Percentiles rank a stretch among this genome's conserved stretches.
Conservation (phyloP, 2,329 filamentous ascomycete species). For the Colletotrichum shisoi region DNA sequence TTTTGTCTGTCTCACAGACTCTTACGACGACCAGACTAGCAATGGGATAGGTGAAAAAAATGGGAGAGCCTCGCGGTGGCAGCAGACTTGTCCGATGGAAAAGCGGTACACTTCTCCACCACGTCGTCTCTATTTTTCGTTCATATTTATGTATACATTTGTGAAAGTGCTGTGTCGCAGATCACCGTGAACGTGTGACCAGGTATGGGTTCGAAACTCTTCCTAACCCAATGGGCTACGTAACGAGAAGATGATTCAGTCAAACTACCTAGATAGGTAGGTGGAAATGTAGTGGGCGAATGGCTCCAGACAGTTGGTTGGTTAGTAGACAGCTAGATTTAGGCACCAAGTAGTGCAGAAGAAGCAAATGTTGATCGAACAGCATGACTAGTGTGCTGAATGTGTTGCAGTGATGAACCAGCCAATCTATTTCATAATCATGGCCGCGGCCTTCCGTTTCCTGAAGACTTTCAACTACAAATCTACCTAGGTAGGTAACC, state of each 20-base stretch:
- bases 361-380: fast-evolving
- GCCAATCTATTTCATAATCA: neutral
- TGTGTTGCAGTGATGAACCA: no score
- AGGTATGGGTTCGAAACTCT: neutral
- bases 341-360: neutral
- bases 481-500: no score
- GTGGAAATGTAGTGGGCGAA: neutral
- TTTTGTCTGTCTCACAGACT: conserved; percentile 47
- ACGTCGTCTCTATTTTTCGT: conserved; percentile 31
- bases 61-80: conserved; percentile 48
- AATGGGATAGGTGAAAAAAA: conserved; percentile 46
- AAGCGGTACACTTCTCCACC: conserved; percentile 44
- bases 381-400: neutral
- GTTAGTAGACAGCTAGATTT: no score
- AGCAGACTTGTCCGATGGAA: conserved; percentile 50
- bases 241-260: no score
- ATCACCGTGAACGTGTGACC: conserved; percentile 4
- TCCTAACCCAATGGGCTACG: no score
- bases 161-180: neutral
- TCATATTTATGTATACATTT: neutral
- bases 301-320: no score
- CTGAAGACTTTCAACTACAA: neutral
- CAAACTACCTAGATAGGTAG: neutral
- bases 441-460: neutral
- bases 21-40: conserved; percentile 43